These are phyloP conservation scores for Gossypium sturtianum DNA, from an alignment of 345 rosid species.

Conservation along the genomic window DNA sequence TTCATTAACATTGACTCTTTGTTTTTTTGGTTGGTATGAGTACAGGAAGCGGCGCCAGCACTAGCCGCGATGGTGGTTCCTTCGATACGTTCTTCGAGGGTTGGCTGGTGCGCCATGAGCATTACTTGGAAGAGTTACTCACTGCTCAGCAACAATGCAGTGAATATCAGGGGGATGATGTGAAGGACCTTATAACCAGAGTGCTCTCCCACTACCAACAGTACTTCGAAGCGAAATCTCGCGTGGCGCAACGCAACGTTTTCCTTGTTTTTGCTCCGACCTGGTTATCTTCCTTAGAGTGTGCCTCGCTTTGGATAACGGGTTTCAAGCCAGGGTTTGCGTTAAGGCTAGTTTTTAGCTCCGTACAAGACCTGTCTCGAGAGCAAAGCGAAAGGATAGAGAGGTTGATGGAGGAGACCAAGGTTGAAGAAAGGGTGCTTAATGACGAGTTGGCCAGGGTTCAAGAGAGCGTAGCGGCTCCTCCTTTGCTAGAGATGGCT, in stretches of 20 bases:
- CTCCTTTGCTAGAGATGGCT: conserved; percentile 18
- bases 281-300: conserved; percentile 40
- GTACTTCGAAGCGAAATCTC: conserved; percentile 37
- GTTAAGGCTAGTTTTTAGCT: conserved; percentile 22
- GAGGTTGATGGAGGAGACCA: conserved; percentile 23
- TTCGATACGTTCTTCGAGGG: conserved; percentile 26
- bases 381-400: conserved; percentile 25
- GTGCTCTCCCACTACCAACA: conserved; percentile 40
- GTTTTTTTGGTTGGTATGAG: conserved; percentile 13
- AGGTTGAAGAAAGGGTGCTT: conserved; percentile 25
- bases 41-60: neutral
- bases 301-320: conserved; percentile 35
- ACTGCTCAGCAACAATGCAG: conserved; percentile 13
- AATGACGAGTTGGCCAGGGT: conserved; percentile 36
- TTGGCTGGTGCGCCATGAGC: conserved; percentile 43
- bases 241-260: conserved; percentile 16
- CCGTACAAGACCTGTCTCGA: conserved; percentile 29
- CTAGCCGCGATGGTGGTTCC: neutral
- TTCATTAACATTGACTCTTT: neutral
- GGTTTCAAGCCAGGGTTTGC: conserved; percentile 41
- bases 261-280: conserved; percentile 33
- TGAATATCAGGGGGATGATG: conserved; percentile 19
- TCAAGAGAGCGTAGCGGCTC: conserved; percentile 39
- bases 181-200: conserved; percentile 23
- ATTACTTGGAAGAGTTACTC: conserved; percentile 31